Conservation (phyloP, 768 basidiomycete species). For the Guyanaporus albipodus region DNA sequence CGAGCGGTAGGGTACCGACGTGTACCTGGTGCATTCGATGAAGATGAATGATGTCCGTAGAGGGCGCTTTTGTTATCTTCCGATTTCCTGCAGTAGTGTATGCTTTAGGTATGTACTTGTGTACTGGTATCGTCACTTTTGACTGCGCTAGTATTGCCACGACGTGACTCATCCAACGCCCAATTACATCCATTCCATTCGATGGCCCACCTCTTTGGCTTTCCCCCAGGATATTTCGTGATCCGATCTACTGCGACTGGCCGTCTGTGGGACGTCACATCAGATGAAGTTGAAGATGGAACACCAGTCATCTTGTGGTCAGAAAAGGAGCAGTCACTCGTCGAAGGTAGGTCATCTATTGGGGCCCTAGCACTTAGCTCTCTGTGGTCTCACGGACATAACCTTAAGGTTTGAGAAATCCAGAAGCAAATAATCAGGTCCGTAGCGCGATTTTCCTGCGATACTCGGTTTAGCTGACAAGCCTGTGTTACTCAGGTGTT, state of each 20-base stretch:
- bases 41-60: no score
- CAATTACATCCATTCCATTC: neutral
- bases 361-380: neutral
- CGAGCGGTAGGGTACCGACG: conserved; percentile 10
- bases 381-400: conserved; percentile 11
- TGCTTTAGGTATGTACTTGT: no score
- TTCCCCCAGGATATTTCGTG: conserved; percentile 40
- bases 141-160: neutral
- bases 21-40: conserved; percentile 30
- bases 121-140: no score
- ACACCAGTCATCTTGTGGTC: conserved; percentile 59
- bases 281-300: conserved; percentile 35
- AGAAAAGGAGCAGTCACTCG: conserved; percentile 70
- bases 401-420: conserved; percentile 62
- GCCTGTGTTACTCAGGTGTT: conserved; percentile 54
- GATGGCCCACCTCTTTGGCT: conserved; percentile 29
- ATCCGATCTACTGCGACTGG: conserved; percentile 35
- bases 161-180: neutral
- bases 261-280: conserved; percentile 35
- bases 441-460: conserved; percentile 6
- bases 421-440: conserved; percentile 73
- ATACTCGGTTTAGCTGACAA: neutral
- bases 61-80: no score
- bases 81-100: no score
- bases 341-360: conserved; percentile 54